A percentile compares a stretch with the other conserved stretches of the same genome.
These are phyloP conservation scores for Pseudonitzschia multiseries DNA, from an alignment of 108 stramenopile genomes.

Conservation along the genomic window DNA sequence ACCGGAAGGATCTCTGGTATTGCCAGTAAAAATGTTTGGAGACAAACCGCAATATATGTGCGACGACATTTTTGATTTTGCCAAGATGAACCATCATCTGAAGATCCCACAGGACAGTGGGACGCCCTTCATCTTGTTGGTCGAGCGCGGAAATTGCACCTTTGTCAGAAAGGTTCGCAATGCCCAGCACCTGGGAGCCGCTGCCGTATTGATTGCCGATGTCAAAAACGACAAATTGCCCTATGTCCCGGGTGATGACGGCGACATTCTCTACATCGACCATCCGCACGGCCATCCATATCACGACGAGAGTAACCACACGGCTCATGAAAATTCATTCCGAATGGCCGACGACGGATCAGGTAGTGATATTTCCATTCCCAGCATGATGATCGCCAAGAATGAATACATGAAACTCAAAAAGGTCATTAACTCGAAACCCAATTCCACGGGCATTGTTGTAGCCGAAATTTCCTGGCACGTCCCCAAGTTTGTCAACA, in stretches of 20 bases:
- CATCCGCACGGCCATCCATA: not conserved
- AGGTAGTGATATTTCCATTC: constrained; percentile 86
- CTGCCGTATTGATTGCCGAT: constrained; percentile 86
- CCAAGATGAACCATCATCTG: not conserved
- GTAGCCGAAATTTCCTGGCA: constrained; percentile 88
- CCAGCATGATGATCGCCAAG: constrained; percentile 78
- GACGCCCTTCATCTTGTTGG: constrained; percentile 80
- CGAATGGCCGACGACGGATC: constrained; percentile 87
- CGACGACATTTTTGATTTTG: constrained; percentile 1
- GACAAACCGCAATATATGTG: constrained; percentile 19
- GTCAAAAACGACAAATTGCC: constrained; percentile 23
- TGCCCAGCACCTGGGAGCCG: constrained; percentile 87
- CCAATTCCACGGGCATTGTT: constrained; percentile 36
- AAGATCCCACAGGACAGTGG: constrained; percentile 2
- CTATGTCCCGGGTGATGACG: constrained; percentile 32
- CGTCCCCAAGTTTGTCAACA: constrained; percentile 79
- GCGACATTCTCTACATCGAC: constrained; percentile 23
- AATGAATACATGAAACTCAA: constrained; percentile 66
- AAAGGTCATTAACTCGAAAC: constrained; percentile 51
- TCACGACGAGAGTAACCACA: constrained; percentile 7
- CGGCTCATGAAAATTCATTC: constrained; percentile 38
- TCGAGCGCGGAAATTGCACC: constrained; percentile 76
- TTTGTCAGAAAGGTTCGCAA: constrained; percentile 74
- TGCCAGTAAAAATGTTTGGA: constrained; percentile 9
- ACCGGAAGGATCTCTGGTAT: constrained; percentile 20